Percentiles rank a stretch among this genome's conserved stretches.
These are phyloP conservation scores for Botrytis sinoallii DNA, from an alignment of 2,329 filamentous ascomycete genomes.

Conservation along the genomic window DNA sequence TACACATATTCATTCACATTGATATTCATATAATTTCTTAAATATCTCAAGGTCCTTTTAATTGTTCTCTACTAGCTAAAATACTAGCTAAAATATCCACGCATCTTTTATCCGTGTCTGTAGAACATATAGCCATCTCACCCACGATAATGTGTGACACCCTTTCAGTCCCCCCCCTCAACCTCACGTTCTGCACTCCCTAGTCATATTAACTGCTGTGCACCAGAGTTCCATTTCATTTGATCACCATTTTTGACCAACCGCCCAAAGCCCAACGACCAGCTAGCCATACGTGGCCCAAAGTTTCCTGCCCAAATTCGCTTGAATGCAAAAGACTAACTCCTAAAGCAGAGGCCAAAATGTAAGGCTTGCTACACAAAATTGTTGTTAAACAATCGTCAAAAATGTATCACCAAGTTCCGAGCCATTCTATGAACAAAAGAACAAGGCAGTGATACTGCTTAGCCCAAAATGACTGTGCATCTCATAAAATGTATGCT, in stretches of 20 bases:
- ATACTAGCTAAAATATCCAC: not conserved
- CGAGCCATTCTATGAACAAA: not conserved
- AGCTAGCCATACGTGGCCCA: not conserved
- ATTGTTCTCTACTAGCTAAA: not conserved
- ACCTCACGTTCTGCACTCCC: not conserved
- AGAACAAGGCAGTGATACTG: not conserved
- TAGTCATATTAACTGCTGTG: constrained; percentile 10
- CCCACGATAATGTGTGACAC: constrained; percentile 1
- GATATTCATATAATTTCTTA: not conserved
- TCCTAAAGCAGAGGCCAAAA: constrained; percentile 6
- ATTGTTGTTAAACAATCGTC: constrained; percentile 4
- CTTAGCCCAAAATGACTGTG: not conserved
- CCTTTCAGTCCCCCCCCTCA: too few species aligned
- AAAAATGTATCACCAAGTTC: not conserved
- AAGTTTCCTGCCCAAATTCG: constrained; percentile 5
- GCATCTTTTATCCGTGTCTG: not conserved
- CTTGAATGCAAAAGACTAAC: not conserved
- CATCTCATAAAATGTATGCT: constrained; percentile 8
- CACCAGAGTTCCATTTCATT: not conserved
- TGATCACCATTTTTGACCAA: not conserved
- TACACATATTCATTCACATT: not conserved
- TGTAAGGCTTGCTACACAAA: constrained; percentile 10
- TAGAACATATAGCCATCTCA: not conserved
- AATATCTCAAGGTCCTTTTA: not conserved
- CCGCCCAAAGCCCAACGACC: not conserved